Base-by-base conservation (phyloP, 1,284 basidiomycete species). In the Heterobasidion parviporum region DNA sequence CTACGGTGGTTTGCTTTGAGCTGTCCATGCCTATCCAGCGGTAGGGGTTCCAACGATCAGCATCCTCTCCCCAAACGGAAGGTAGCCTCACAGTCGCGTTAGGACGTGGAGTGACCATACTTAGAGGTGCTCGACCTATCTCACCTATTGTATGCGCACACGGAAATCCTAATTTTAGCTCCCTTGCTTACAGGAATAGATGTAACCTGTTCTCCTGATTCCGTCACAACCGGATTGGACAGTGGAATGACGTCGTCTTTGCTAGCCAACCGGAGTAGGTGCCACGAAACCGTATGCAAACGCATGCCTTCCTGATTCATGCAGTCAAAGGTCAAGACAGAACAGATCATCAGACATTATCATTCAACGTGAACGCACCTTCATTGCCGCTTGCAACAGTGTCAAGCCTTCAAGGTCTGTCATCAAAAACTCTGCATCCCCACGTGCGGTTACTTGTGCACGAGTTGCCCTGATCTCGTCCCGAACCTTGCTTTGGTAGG, bases 31-130 rank as follows among this genome's bases (percentile, higher is more conserved):
- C 59, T 50, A 79, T 63, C 74, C 81, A 82, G 15, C 80, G 75
- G 16, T 77, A 70, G 7, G 80, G 80, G 55, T 80, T 74, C 65
- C 74, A 83, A n/a, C 63, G 60, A 53, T 80, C 66, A 2, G 80
- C 73, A 59, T 83, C 77, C 10, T 70, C 64, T 0, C 80, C 80
- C 69, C 77, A 83, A 1, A 82, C 62, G 1, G 67, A 61, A 9
- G 62, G 60, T 8, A 67, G 58, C 43, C 69, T 72, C n/a, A 10
- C 38, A n/a, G 6, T n/a, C 10, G 50, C 14, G 18, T 8, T n/a
- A 44, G 32, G 10, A 10, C 10, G 38, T 12, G 4, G 3, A 41
- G 38, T n/a, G 38, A n/a, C 38, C 10, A n/a, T 41, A 41, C 5
- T 41, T 41, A 41, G 38, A 41, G 10, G 10, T 12, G n/a, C 38